Evolutionary conservation across 1,139 yeast species (phyloP).

Genomic region (Diutina ranongensis): DNA sequence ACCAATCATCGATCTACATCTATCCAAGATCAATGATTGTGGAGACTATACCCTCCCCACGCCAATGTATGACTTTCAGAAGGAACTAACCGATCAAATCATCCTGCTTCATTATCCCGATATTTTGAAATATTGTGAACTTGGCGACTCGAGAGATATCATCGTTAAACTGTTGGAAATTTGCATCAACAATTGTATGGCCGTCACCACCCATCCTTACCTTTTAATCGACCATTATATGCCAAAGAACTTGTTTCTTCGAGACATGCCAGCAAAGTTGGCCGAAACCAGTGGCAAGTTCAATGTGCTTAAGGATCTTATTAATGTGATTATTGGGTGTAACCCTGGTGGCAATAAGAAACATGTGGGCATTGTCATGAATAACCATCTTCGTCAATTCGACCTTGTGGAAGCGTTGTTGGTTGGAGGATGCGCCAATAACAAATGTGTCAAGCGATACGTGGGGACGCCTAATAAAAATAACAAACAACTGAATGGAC

Average conservation of each 20-base stretch:
- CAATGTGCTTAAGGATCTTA: conserved; percentile 49
- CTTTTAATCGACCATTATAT: conserved; percentile 72
- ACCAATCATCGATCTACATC: conserved; percentile 47
- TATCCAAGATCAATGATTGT: conserved; percentile 26
- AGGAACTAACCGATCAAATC: conserved; percentile 85
- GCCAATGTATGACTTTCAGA: conserved; percentile 81
- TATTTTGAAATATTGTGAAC: conserved; percentile 76
- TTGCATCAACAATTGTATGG: conserved; percentile 61
- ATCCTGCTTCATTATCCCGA: conserved; percentile 87
- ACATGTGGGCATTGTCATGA: conserved; percentile 25
- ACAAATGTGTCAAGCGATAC: conserved; percentile 7
- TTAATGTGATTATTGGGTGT: conserved; percentile 25
- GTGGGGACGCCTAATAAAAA: conserved; percentile 9
- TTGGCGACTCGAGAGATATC: conserved; percentile 43
- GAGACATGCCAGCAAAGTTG: conserved; percentile 65
- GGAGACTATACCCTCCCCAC: conserved; percentile 79
- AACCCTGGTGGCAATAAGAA: conserved; percentile 12
- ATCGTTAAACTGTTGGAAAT: conserved; percentile 61
- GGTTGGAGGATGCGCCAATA: not conserved
- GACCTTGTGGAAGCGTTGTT: conserved; percentile 26
- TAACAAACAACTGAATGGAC: conserved; percentile 7
- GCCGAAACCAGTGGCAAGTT: conserved; percentile 86
- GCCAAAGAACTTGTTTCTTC: conserved; percentile 69
- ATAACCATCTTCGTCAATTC: conserved; percentile 39
- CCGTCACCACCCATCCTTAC: conserved; percentile 84